These are phyloP conservation scores for Acer negundo DNA, from an alignment of 345 rosid species.

Conservation along the genomic window DNA sequence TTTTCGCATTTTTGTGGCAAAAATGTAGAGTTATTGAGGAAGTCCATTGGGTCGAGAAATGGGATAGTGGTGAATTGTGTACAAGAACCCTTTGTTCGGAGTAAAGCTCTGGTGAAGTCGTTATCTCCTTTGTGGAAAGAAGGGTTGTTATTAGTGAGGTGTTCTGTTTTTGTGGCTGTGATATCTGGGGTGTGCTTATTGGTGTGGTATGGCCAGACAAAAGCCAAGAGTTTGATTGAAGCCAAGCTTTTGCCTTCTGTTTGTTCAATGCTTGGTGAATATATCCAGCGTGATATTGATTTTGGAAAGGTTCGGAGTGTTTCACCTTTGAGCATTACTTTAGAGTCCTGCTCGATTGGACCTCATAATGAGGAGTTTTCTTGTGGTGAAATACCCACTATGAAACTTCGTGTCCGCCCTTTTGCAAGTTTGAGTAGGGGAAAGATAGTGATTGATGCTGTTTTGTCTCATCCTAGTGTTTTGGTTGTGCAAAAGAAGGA, in stretches of 20 bases:
- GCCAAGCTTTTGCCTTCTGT: conserved; percentile 83
- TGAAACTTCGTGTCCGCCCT: conserved; percentile 80
- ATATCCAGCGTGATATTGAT: conserved; percentile 77
- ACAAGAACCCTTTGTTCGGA: conserved; percentile 58
- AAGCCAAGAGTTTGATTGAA: conserved; percentile 70
- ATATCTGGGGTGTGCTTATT: conserved; percentile 84
- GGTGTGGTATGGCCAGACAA: conserved; percentile 86
- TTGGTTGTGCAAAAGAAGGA: conserved; percentile 86
- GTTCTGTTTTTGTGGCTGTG: conserved; percentile 69
- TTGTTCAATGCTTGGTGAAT: conserved; percentile 75
- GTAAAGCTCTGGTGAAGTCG: conserved; percentile 63
- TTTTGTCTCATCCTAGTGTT: conserved; percentile 68
- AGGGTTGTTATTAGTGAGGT: conserved; percentile 78
- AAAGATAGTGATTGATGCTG: conserved; percentile 85
- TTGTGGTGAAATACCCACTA: conserved; percentile 80
- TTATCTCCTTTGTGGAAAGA: conserved; percentile 69
- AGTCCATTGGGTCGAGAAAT: conserved; percentile 60
- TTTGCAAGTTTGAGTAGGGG: conserved; percentile 90
- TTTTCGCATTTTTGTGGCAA: conserved; percentile 69
- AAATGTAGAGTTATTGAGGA: conserved; percentile 63
- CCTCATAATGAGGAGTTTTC: conserved; percentile 85
- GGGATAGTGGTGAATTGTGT: conserved; percentile 58
- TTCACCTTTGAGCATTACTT: conserved; percentile 79
- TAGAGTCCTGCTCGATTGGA: conserved; percentile 80
- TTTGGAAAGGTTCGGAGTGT: conserved; percentile 81